Evolutionary conservation across 164 flowering plant species (phyloP), one percentile per base, ranked within the genome.

Genomic region (Akebia trifoliata): DNA sequence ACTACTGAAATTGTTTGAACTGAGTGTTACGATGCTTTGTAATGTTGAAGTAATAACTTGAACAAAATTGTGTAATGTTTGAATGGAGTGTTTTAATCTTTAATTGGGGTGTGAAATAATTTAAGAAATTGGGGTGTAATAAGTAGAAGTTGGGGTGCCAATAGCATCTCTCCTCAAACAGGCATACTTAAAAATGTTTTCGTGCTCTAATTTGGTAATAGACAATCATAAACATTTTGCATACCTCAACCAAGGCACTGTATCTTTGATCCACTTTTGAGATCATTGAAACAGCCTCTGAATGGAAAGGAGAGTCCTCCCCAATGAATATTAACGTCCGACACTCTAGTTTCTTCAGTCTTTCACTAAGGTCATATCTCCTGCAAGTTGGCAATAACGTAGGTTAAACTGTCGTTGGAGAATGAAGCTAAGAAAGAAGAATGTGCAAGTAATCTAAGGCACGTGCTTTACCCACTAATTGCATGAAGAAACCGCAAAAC

Each of bases 201-300:
- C n/a, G n/a, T n/a, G n/a, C n/a, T n/a, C n/a, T n/a, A n/a, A n/a
- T n/a, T n/a, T n/a, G n/a, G n/a, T n/a, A n/a, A n/a, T n/a, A n/a
- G n/a, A n/a, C n/a, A 30, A 15, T 50, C 22, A 50, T 8, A 42
- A 11, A 29, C 14, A 3, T 29, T 18, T 29, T 39, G 49, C 68
- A 49, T 68, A 90, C 97, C 98, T 91, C 98, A 35, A 91, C 96
- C 50, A 91, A 71, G 45, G 95, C 97, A 69, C 90, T 78, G 61
- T 62, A 81, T 81, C 85, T 77, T 67, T 72, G 76, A 61, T 91
- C 92, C 50, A 86, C 66, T 68, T 82, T 83, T n/a, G 87, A 73
- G 28, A 67, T 76, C 97, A 91, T 91, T 65, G 83, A 75, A 24
- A 88, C 50, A 54, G 95, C 82, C 64, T 91, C 97, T 0, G 87